Base-by-base conservation (phyloP, 352 stramenopile genomes). In the Globisporangium yorkense region DNA sequence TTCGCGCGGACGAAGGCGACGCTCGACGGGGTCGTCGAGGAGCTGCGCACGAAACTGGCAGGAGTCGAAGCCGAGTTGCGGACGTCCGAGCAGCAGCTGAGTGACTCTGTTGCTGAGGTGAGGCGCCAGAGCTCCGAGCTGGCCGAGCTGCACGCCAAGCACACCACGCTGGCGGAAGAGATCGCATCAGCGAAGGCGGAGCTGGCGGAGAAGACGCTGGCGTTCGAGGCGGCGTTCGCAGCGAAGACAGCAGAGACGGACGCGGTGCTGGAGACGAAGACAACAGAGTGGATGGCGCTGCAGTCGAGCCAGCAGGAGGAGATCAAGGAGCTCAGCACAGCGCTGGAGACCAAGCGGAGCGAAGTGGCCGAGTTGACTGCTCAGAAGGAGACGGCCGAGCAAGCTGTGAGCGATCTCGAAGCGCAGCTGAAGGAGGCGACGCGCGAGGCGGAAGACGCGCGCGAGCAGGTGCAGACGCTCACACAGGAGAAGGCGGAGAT, bases 271-370 rank as follows among this genome's bases (percentile, higher is more conserved):
- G 35, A 58, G 13, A 44, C 44, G 44, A 57, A 63, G 43, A 33
- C 50, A 0, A 16, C 37, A 1, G 47, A 56, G 31, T 43, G 15
- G 39, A 7, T 9, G 2, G 53, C 53, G 12, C 56, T 68, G 18
- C 58, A 71, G 43, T 46, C 47, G 29, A 65, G 56, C 41, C 66
- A 63, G 46, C 51, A 70, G 52, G 51, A 70, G 16, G 40, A 54
- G 35, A 43, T 63, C 9, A 27, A 31, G 2, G 41, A 49, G 21
- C 20, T 54, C 16, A 60, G 24, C 9, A 39, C 21, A 13, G 39
- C 40, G 20, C 39, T 65, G 8, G 21, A 45, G 29, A n/a, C 27
- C 2, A 58, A 53, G n/a, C 51, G 55, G n/a, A 33, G n/a, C 20
- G 54, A 66, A 33, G n/a, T 65, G 21, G 33, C 20, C 15, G 59